Evolutionary conservation across 495 filamentous ascomycete species (phyloP).

Genomic region (Cryomyces antarcticus): DNA sequence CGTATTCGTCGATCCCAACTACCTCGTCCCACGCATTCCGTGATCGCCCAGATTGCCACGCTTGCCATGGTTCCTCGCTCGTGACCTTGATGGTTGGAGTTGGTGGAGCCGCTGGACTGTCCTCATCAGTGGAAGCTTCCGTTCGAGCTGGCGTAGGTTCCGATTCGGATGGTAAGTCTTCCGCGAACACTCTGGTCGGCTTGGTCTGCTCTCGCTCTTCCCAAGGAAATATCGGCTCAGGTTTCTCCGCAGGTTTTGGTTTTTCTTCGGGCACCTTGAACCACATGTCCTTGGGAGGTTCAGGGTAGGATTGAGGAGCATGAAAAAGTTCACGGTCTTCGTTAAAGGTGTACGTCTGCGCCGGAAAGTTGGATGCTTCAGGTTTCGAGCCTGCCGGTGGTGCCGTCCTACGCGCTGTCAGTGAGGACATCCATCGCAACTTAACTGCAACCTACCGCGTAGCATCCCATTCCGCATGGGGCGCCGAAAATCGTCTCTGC

Average conservation of each 20-base stretch:
- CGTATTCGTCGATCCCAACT: constrained; percentile 62
- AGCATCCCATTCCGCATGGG: constrained; percentile 46
- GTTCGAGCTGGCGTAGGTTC: too few relatives aligned
- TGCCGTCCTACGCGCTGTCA: constrained; percentile 32
- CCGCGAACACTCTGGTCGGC: constrained; percentile 50
- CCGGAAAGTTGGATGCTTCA: constrained; percentile 58
- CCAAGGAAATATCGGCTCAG: constrained; percentile 70
- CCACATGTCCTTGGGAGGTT: constrained; percentile 69
- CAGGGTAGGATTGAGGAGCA: constrained; percentile 53
- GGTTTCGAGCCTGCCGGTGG: constrained; percentile 55
- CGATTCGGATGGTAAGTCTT: constrained; percentile 22
- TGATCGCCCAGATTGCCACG: background rate
- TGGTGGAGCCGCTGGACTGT: background rate
- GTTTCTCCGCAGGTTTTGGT: constrained; percentile 28
- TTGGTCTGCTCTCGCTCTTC: constrained; percentile 34
- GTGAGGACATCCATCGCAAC: background rate
- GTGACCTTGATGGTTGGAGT: constrained; percentile 1
- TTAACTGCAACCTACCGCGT: constrained; percentile 28
- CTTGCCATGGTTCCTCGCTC: background rate
- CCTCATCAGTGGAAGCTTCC: background rate
- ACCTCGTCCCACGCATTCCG: constrained; percentile 76
- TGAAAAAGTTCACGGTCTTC: constrained; percentile 47
- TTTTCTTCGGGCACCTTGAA: constrained; percentile 51
- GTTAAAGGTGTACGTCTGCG: constrained; percentile 57
- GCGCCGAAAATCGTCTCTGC: constrained; percentile 27